Evolutionary conservation across 495 filamentous ascomycete genomes (phyloP).

Genomic region (Hypoxylon trugodes): DNA sequence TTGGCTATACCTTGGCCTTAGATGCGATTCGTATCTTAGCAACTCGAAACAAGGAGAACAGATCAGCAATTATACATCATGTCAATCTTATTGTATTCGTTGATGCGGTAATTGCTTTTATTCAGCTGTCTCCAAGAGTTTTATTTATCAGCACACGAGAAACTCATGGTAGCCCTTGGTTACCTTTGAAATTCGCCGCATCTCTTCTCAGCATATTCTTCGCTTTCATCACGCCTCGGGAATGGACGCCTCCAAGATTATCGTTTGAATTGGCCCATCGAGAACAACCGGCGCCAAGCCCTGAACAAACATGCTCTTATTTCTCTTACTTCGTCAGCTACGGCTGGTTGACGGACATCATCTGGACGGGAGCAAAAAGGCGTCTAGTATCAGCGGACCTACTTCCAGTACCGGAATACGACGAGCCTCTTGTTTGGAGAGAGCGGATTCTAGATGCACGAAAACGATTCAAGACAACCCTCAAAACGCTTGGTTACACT

Average conservation of each 20-base stretch:
- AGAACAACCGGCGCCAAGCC: conserved; percentile 73
- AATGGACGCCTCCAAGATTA: conserved; percentile 4
- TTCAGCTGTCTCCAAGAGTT: neutral
- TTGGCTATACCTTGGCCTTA: conserved; percentile 1
- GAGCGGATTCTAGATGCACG: conserved; percentile 41
- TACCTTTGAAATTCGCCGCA: neutral
- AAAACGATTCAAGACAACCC: conserved; percentile 42
- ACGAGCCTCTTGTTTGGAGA: conserved; percentile 42
- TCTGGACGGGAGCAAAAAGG: conserved; percentile 40
- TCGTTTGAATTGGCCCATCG: conserved; percentile 41
- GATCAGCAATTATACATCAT: conserved; percentile 6
- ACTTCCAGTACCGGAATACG: conserved; percentile 46
- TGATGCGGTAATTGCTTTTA: neutral
- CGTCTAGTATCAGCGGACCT: conserved; percentile 47
- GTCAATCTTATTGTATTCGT: neutral
- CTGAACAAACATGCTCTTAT: conserved; percentile 69
- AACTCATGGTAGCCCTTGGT: neutral
- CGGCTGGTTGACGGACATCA: conserved; percentile 49
- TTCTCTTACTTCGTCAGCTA: conserved; percentile 51
- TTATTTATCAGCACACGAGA: conserved; percentile 1
- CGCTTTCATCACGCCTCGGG: conserved; percentile 2
- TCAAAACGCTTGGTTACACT: conserved; percentile 39
- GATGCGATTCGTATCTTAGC: conserved; percentile 2
- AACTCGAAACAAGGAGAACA: neutral
- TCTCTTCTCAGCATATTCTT: neutral